Evolutionary conservation across 1,284 basidiomycete genomes (phyloP).

Genomic region (Meira nashicola): DNA sequence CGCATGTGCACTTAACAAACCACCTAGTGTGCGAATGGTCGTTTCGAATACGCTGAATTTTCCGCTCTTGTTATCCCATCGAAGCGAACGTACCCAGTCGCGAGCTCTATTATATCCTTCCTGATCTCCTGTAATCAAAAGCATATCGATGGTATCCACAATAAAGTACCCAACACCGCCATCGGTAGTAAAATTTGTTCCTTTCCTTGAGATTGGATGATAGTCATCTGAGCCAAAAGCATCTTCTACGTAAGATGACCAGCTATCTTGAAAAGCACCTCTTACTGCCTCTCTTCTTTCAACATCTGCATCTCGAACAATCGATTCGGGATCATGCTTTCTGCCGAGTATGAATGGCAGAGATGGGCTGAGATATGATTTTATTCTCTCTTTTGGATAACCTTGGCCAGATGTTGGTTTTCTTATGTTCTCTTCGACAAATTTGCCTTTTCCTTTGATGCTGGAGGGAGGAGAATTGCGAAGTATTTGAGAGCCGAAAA

Average conservation of each 20-base stretch:
- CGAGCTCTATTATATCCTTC: conserved; percentile 74
- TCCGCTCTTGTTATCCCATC: conserved; percentile 70
- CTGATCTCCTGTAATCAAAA: conserved; percentile 76
- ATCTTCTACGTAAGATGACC: conserved; percentile 43
- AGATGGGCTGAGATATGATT: neutral
- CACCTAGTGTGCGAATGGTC: conserved; percentile 75
- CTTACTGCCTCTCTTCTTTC: conserved; percentile 30
- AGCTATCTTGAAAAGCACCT: conserved; percentile 44
- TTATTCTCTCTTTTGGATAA: neutral
- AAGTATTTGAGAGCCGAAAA: too few relatives aligned
- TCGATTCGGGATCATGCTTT: neutral
- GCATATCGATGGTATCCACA: conserved; percentile 63
- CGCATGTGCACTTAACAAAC: conserved; percentile 67
- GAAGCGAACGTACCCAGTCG: conserved; percentile 70
- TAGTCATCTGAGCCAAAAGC: conserved; percentile 52
- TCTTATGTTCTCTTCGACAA: neutral
- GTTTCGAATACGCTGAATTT: conserved; percentile 88
- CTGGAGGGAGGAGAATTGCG: too few relatives aligned
- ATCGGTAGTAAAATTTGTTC: conserved; percentile 39
- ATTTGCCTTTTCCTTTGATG: neutral
- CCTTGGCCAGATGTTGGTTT: neutral
- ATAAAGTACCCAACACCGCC: conserved; percentile 49
- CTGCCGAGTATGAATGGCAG: neutral
- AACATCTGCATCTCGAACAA: conserved; percentile 20
- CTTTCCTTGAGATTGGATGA: conserved; percentile 41